Evolutionary conservation across 805 yeast genomes (phyloP).

Genomic region (Candida ipomoeae): DNA sequence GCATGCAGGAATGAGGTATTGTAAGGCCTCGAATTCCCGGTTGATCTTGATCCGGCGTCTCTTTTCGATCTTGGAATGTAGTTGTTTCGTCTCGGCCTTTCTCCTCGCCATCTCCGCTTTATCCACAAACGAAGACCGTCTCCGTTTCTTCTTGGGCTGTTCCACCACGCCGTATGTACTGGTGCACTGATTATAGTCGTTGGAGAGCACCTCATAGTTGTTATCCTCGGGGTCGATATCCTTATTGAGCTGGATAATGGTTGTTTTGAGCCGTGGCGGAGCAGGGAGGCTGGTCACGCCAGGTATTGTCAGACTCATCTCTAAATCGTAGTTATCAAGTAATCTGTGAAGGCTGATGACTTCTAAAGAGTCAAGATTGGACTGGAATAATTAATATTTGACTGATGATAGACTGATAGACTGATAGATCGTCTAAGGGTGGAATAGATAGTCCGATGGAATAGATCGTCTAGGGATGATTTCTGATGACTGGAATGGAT

Average conservation of each 20-base stretch:
- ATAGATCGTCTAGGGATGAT: background rate
- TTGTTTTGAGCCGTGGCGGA: conserved; percentile 42
- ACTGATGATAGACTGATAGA: background rate
- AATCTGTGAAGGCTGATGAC: too few species aligned
- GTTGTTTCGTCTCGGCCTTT: conserved; percentile 41
- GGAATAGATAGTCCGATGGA: background rate
- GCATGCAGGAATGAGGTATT: conserved; percentile 76
- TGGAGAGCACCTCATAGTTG: conserved; percentile 41
- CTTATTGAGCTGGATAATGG: conserved; percentile 42
- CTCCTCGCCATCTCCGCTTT: conserved; percentile 39
- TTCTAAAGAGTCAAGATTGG: too few species aligned
- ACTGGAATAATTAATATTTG: background rate
- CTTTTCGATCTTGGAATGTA: conserved; percentile 76
- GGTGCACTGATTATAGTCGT: conserved; percentile 26
- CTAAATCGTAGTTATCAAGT: too few species aligned
- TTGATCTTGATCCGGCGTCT: conserved; percentile 75
- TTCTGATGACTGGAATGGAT: too few species aligned
- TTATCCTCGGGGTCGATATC: conserved; percentile 40
- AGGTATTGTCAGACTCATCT: too few species aligned
- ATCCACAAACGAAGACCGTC: conserved; percentile 37
- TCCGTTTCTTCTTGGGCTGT: conserved; percentile 30
- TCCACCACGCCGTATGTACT: conserved; percentile 4
- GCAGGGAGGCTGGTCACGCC: conserved; percentile 19
- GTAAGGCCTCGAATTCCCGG: conserved; percentile 77
- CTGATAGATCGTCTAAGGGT: background rate